These are phyloP conservation scores for Aleurites moluccanus DNA, from an alignment of 441 rosid genomes.

Conservation along the genomic window DNA sequence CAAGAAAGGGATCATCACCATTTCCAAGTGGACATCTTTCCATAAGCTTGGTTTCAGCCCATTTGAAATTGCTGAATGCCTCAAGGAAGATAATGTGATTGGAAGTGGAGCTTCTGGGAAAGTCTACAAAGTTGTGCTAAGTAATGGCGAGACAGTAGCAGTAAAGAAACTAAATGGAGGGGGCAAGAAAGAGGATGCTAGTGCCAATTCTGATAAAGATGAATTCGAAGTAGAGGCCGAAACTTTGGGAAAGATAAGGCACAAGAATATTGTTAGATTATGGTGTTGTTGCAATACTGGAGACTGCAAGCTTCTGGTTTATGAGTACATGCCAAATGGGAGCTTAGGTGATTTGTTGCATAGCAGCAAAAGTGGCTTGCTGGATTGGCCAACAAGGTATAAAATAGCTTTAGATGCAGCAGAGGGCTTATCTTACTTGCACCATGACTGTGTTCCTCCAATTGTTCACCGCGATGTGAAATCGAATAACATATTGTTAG, in stretches of 20 bases:
- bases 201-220: conserved; percentile 55
- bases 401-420: conserved; percentile 87
- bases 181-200: conserved; percentile 42
- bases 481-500: conserved; percentile 86
- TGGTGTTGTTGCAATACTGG: conserved; percentile 88
- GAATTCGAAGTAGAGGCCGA: conserved; percentile 84
- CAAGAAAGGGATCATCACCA: conserved; percentile 44
- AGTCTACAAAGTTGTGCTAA: conserved; percentile 82
- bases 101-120: conserved; percentile 93
- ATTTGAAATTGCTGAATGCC: conserved; percentile 65
- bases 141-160: conserved; percentile 80
- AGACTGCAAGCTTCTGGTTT: conserved; percentile 89
- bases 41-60: conserved; percentile 91
- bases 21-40: conserved; percentile 92
- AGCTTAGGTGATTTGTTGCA: conserved; percentile 94
- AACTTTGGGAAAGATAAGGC: conserved; percentile 93
- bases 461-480: conserved; percentile 97
- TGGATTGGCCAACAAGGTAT: conserved; percentile 84
- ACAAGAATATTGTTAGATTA: conserved; percentile 88
- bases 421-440: conserved; percentile 88
- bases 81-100: conserved; percentile 83
- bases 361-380: conserved; percentile 67
- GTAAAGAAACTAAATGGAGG: conserved; percentile 81
- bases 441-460: conserved; percentile 88
- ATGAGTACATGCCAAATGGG: conserved; percentile 95